Conservation (phyloP, 371 early-diverging fungal genomes). For the Mortierella sp. region DNA sequence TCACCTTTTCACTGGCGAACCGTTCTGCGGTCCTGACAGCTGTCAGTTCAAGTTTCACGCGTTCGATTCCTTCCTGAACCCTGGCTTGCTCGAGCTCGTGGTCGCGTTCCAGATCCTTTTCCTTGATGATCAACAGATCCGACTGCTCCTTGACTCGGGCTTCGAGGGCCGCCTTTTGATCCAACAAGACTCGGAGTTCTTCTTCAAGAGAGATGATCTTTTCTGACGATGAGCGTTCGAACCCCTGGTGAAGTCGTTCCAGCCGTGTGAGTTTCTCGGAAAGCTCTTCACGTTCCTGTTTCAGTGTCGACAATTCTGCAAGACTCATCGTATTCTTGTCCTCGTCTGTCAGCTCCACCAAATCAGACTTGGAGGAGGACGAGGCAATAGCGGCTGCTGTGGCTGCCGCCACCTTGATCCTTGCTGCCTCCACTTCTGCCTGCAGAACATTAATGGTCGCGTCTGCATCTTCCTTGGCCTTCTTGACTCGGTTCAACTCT, state of each 20-base stretch:
- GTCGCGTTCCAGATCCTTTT: slow-evolving; percentile 25
- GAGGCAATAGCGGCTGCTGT: neutral
- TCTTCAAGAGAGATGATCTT: slow-evolving; percentile 40
- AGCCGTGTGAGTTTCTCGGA: slow-evolving; percentile 53
- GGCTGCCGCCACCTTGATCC: no score
- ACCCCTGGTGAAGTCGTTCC: slow-evolving; percentile 45
- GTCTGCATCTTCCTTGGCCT: slow-evolving; percentile 24
- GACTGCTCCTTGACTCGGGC: slow-evolving; percentile 49
- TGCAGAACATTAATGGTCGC: slow-evolving; percentile 6
- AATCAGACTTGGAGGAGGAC: no score
- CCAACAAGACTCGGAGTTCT: slow-evolving; percentile 23
- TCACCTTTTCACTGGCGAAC: slow-evolving; percentile 33
- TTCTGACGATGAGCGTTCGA: slow-evolving; percentile 45
- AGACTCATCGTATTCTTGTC: slow-evolving; percentile 18
- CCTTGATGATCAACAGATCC: slow-evolving; percentile 32
- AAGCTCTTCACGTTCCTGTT: slow-evolving; percentile 58
- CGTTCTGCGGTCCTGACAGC: slow-evolving; percentile 38
- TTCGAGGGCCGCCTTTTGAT: slow-evolving; percentile 33
- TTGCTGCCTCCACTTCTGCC: slow-evolving; percentile 7
- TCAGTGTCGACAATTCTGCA: slow-evolving; percentile 55
- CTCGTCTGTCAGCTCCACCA: neutral
- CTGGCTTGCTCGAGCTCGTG: slow-evolving; percentile 30
- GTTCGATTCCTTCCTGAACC: slow-evolving; percentile 35
- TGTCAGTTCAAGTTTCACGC: slow-evolving; percentile 31
- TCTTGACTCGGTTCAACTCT: slow-evolving; percentile 12